Evolutionary conservation across 2,329 filamentous ascomycete species (phyloP).

Genomic region (Apiospora aurea): DNA sequence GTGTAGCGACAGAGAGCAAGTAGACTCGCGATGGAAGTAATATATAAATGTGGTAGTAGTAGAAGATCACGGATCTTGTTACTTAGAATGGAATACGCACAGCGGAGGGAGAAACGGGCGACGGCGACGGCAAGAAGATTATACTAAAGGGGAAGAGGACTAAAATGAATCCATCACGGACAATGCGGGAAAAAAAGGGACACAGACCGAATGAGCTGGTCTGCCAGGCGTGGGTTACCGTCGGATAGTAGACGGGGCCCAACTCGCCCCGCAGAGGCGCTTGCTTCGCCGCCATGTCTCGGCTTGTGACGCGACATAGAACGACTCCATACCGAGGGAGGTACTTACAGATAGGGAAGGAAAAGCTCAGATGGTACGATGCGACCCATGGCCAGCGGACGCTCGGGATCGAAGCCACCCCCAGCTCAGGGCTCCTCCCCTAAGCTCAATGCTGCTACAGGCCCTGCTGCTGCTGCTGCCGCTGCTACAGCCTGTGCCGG

Average conservation of each 20-base stretch:
- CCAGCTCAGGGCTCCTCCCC: not conserved
- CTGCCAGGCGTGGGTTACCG: not conserved
- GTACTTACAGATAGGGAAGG: not conserved
- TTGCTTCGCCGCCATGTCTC: conserved; percentile 20
- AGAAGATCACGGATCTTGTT: conserved; percentile 31
- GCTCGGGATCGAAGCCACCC: not conserved
- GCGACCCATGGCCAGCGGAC: not conserved
- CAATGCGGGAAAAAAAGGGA: conserved; percentile 1
- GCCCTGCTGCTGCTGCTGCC: too few species aligned
- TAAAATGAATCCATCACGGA: conserved; percentile 11
- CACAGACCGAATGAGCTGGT: not conserved
- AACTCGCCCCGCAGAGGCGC: conserved; percentile 11
- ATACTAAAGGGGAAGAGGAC: conserved; percentile 19
- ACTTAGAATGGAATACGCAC: conserved; percentile 23
- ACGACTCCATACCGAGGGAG: conserved; percentile 18
- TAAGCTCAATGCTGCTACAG: too few species aligned
- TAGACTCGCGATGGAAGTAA: conserved; percentile 17
- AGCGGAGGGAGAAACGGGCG: conserved; percentile 2
- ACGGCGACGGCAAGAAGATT: not conserved
- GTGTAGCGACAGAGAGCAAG: conserved; percentile 9
- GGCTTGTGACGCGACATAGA: conserved; percentile 16
- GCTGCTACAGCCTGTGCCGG: not conserved
- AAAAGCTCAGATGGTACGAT: conserved; percentile 14
- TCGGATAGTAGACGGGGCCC: not conserved
- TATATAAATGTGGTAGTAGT: not conserved